These are phyloP conservation scores for Botrytis pseudocinerea DNA, from an alignment of 2,329 filamentous ascomycete species.

Conservation along the genomic window DNA sequence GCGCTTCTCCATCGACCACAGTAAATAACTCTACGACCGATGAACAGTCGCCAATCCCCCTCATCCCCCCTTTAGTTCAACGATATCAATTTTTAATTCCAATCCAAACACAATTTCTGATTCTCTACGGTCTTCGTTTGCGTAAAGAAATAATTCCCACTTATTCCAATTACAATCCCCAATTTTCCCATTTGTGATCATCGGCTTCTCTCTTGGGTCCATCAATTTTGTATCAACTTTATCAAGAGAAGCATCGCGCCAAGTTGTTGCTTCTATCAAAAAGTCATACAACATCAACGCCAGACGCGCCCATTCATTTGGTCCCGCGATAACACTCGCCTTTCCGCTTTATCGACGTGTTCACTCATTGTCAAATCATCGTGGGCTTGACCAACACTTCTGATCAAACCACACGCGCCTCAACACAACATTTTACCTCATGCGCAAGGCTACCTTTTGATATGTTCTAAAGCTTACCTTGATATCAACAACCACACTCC, in stretches of 20 bases:
- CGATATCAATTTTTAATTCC: constrained; percentile 19
- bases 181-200: constrained; percentile 19
- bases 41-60: constrained; percentile 15
- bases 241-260: constrained; percentile 37
- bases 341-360: constrained; percentile 25
- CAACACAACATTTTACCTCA: constrained; percentile 35
- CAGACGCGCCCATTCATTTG: constrained; percentile 35
- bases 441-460: constrained; percentile 42
- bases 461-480: constrained; percentile 37
- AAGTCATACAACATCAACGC: constrained; percentile 38
- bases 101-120: constrained; percentile 1
- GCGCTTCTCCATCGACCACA: constrained; percentile 2
- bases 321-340: constrained; percentile 32
- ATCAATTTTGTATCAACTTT: constrained; percentile 20
- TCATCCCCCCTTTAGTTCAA: constrained; percentile 10
- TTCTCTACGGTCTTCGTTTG: constrained; percentile 1
- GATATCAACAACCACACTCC: constrained; percentile 28
- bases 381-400: constrained; percentile 29
- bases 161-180: constrained; percentile 9
- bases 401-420: constrained; percentile 26
- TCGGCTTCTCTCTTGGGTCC: constrained; percentile 20
- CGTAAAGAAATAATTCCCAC: constrained; percentile 14
- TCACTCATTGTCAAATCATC: constrained; percentile 13
- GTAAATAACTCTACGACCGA: constrained; percentile 7
- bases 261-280: constrained; percentile 38